phyloP scores from a whole-genome alignment of 495 filamentous ascomycete genomes.

The Penicillium soppii region DNA sequence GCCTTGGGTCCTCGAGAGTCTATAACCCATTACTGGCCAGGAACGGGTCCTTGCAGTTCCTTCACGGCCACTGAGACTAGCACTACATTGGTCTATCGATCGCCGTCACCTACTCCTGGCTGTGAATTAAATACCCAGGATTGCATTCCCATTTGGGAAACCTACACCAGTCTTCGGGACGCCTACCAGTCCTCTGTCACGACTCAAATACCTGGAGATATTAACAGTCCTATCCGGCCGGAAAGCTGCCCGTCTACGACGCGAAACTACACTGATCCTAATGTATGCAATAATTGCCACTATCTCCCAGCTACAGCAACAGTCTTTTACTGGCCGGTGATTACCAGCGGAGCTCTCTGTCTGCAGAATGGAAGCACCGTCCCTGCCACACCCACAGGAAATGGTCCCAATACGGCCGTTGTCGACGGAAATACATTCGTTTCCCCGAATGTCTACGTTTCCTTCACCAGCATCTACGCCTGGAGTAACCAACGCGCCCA shows the following conservation, averaged over 20 bases:
- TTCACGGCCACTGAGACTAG: slow-evolving; percentile 3
- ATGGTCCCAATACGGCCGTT: slow-evolving; percentile 23
- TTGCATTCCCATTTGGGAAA: slow-evolving; percentile 26
- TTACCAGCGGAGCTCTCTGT: slow-evolving; percentile 23
- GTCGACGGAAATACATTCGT: slow-evolving; percentile 21
- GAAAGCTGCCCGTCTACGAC: slow-evolving; percentile 11
- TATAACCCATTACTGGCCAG: slow-evolving; percentile 17
- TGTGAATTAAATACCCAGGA: slow-evolving; percentile 16
- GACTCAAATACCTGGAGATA: slow-evolving; percentile 18
- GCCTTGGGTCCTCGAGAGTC: slow-evolving; percentile 22
- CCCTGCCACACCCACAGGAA: slow-evolving; percentile 10
- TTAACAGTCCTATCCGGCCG: slow-evolving; percentile 19
- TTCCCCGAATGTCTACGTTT: slow-evolving; percentile 25
- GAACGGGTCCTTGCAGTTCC: slow-evolving; percentile 19
- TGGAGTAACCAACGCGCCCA: slow-evolving; percentile 23
- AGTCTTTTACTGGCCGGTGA: slow-evolving; percentile 32
- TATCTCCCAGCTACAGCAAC: slow-evolving; percentile 26
- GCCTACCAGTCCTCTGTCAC: slow-evolving; percentile 9
- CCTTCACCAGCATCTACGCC: slow-evolving; percentile 27
- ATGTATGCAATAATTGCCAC: slow-evolving; percentile 24
- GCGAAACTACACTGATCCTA: slow-evolving; percentile 13
- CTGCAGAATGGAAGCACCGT: slow-evolving; percentile 23
- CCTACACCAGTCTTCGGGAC: slow-evolving; percentile 14
- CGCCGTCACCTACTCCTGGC: slow-evolving; percentile 5
- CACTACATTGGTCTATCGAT: slow-evolving; percentile 11